Evolutionary conservation across 2,329 filamentous ascomycete species (phyloP), one percentile per base, ranked within the genome.

Genomic region (Metarhizium anisopliae): DNA sequence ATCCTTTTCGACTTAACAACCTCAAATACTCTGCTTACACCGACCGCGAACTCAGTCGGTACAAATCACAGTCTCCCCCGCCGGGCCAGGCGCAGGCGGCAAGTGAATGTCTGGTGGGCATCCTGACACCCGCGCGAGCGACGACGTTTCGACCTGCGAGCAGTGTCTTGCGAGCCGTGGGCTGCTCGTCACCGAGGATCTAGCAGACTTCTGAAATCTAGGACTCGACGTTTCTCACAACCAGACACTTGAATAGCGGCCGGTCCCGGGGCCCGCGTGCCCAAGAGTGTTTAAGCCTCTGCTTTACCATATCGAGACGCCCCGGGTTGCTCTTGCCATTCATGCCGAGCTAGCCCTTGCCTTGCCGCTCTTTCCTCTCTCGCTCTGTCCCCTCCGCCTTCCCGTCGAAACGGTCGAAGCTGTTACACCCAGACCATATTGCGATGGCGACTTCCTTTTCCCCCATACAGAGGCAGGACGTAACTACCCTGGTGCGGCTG

Each of bases 401-500:
- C 43, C 32, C 32, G 32, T 11, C 32, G 32, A 35, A 35, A 35
- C 18, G 45, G 20, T 3, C 45, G 18, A 49, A 30, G 2, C 25
- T 16, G 13, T 20, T 3, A 14, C 13, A 14, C 8, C 38, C 25
- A 18, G 35, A 40, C 32, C 25, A 18, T 47, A 36, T 36, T 38
- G 45, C 54, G 32, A 67, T 67, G 65, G 61, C 64, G 29, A 64
- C 64, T 30, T 53, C 61, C 20, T 45, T 65, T 61, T 59, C 59
- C 56, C 57, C 62, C 45, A 68, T 72, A 53, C 60, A 71, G 51
- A 65, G 66, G 56, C 64, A 67, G 35, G 79, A 83, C 55, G 73
- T 78, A 57, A 68, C 71, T 58, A 61, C 66, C 50, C 71, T 83
- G 52, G 67, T 75, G 49, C 69, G 75, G 58, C 70, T 74, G 55